phyloP scores from a whole-genome alignment of 1,139 yeast genomes.

The Candida sp. region DNA sequence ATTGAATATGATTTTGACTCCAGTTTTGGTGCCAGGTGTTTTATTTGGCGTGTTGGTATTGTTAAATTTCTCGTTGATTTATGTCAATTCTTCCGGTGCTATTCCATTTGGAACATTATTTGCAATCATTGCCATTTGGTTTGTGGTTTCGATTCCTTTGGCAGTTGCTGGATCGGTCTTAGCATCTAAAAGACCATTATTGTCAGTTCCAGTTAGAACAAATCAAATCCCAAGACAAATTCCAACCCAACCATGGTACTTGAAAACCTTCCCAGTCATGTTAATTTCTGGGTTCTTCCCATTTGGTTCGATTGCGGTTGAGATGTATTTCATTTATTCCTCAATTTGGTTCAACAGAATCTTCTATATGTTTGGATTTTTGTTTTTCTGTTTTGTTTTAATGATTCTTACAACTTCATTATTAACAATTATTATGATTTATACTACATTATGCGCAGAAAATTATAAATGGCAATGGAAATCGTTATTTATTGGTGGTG shows the following conservation, averaged over 20 bases:
- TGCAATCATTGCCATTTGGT: constrained; percentile 83
- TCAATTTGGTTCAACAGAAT: constrained; percentile 94
- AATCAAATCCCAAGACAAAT: constrained; percentile 96
- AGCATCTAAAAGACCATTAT: constrained; percentile 63
- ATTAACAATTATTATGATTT: constrained; percentile 76
- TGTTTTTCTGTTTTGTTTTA: constrained; percentile 80
- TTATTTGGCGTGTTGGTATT: constrained; percentile 62
- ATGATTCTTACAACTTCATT: constrained; percentile 81
- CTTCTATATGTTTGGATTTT: constrained; percentile 96
- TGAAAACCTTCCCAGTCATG: constrained; percentile 64
- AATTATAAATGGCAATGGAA: constrained; percentile 99
- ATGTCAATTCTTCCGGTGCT: constrained; percentile 87
- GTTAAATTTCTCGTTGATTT: constrained; percentile 79
- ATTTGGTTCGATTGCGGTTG: constrained; percentile 92
- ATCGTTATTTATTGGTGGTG: constrained; percentile 84
- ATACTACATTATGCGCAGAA: constrained; percentile 84
- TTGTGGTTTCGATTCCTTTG: constrained; percentile 78
- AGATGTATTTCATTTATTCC: constrained; percentile 82
- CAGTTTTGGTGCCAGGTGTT: constrained; percentile 77
- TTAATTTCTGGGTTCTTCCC: constrained; percentile 89
- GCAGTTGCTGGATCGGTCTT: constrained; percentile 76
- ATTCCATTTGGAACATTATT: constrained; percentile 90
- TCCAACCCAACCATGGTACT: constrained; percentile 86
- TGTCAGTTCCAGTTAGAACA: constrained; percentile 76
- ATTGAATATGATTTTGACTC: constrained; percentile 77